Base-by-base conservation (phyloP, 2,329 filamentous ascomycete species). In the Fusarium illudens region DNA sequence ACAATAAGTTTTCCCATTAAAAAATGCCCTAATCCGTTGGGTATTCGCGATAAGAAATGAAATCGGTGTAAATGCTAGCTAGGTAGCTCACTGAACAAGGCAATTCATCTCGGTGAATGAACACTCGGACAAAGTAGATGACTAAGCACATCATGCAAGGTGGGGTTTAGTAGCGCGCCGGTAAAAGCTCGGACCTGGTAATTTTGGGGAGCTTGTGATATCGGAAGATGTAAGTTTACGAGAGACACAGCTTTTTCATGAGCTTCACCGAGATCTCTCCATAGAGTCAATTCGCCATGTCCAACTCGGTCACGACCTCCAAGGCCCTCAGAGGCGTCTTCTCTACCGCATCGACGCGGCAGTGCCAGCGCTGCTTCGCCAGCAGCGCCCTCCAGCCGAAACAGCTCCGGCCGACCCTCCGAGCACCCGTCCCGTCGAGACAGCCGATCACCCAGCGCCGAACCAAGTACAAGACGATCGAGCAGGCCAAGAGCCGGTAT, bases 401-500 rank as follows among this genome's bases (percentile, higher is more conserved):
- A 72, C 76, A 76, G 63, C 67, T 77, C 44, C 78, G 79, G 58
- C 75, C 79, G 49, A 75, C 75, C 29, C 71, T 78, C 55, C 75
- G 74, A 64, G 64, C 67, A 8, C 62, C 75, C 42, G 48, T 77
- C 32, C 78, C 77, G 65, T 72, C 75, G 42, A 74, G 76, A 71
- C 77, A 78, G 65, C 74, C 76, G 3, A 73, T 79, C 32, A 72
- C 73, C 52, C 80, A 81, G 72, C 77, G 76, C 69, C 79, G 80
- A 58, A 78, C 77, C 20, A 81, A 81, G 64, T 79, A 73, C 72
- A 87, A 85, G 78, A 87, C 86, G 9, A 82, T 88, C 22, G 86
- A 88, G 72, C 83, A 89, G 79, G 84, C 85, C 48, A 86, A 85
- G 79, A 87, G 84, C 76, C 80, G 86, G 66, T 84, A 88, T 68